phyloP scores from a whole-genome alignment of 176 grass and related monocot species.

The Calamus simplicifolius region DNA sequence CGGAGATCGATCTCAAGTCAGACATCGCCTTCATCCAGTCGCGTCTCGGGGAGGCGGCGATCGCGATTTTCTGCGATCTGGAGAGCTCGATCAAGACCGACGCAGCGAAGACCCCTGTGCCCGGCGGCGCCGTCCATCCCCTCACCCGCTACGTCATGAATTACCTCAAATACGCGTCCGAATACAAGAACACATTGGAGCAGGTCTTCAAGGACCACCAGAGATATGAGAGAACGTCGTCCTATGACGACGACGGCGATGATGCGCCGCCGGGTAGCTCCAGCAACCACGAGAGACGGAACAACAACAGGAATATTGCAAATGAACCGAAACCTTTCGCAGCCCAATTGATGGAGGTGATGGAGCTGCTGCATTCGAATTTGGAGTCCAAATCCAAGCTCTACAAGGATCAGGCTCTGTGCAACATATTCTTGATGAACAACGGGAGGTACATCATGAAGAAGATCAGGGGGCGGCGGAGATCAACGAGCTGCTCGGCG shows the following conservation, averaged over 20 bases:
- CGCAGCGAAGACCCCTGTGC: neutral
- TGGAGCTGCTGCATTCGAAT: conserved; percentile 6
- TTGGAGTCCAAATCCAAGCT: conserved; percentile 55
- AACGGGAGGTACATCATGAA: conserved; percentile 79
- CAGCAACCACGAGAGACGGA: no score
- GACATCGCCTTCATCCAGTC: neutral
- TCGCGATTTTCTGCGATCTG: neutral
- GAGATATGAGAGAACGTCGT: no score
- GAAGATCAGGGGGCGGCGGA: conserved; percentile 71
- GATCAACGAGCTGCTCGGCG: conserved; percentile 52
- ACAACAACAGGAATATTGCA: no score
- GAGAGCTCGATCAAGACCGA: conserved; percentile 5
- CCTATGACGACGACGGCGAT: no score
- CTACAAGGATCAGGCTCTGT: conserved; percentile 52
- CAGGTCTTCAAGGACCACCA: conserved; percentile 8
- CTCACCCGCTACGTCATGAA: conserved; percentile 30
- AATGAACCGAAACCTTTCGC: no score
- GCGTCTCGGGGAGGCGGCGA: neutral
- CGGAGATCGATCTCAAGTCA: neutral
- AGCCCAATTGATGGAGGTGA: conserved; percentile 1
- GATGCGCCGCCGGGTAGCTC: no score
- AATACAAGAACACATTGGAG: conserved; percentile 8
- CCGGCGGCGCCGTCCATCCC: conserved; percentile 20
- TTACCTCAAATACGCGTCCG: conserved; percentile 9
- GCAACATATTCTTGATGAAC: conserved; percentile 93